phyloP scores from a whole-genome alignment of 768 basidiomycete species.

The Scleroderma bovista region DNA sequence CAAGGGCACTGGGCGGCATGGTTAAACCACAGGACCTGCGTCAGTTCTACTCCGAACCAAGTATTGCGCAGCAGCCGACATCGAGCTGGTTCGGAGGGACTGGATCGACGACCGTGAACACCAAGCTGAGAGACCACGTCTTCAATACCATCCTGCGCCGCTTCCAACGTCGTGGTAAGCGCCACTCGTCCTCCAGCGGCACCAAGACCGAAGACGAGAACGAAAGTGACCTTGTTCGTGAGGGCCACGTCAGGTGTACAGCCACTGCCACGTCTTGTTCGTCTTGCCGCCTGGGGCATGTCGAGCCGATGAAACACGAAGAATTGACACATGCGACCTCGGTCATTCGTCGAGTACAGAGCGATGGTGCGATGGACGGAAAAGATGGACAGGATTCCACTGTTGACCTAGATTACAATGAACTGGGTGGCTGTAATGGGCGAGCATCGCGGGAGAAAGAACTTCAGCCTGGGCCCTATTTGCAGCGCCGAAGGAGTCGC shows the following conservation, averaged over 20 bases:
- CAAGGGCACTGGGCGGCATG: slow-evolving; percentile 17
- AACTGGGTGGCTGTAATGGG: slow-evolving; percentile 18
- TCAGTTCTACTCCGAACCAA: slow-evolving; percentile 37
- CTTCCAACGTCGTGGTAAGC: slow-evolving; percentile 47
- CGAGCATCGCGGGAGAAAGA: slow-evolving; percentile 14
- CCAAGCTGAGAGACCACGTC: slow-evolving; percentile 90
- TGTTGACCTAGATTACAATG: slow-evolving; percentile 40
- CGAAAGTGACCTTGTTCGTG: slow-evolving; percentile 42
- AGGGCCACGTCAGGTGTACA: slow-evolving; percentile 23
- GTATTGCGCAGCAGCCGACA: slow-evolving; percentile 26
- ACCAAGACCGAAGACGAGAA: slow-evolving; percentile 53
- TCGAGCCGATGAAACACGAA: slow-evolving; percentile 35
- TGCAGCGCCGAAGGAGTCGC: slow-evolving; percentile 38
- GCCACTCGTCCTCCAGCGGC: slow-evolving; percentile 27
- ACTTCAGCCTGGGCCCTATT: slow-evolving; percentile 18
- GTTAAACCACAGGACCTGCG: slow-evolving; percentile 34
- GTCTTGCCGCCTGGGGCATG: slow-evolving; percentile 10
- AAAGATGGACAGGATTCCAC: slow-evolving; percentile 31
- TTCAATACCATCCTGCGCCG: slow-evolving; percentile 83
- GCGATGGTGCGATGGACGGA: slow-evolving; percentile 45
- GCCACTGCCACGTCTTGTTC: slow-evolving; percentile 9
- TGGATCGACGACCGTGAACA: slow-evolving; percentile 91
- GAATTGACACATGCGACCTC: slow-evolving; percentile 31
- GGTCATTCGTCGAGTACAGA: slow-evolving; percentile 58
- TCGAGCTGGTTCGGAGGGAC: slow-evolving; percentile 77